A percentile compares a stretch with the other conserved stretches of the same genome.
Evolutionary conservation across 768 basidiomycete species (phyloP).

Genomic region (Suillus weaverae): DNA sequence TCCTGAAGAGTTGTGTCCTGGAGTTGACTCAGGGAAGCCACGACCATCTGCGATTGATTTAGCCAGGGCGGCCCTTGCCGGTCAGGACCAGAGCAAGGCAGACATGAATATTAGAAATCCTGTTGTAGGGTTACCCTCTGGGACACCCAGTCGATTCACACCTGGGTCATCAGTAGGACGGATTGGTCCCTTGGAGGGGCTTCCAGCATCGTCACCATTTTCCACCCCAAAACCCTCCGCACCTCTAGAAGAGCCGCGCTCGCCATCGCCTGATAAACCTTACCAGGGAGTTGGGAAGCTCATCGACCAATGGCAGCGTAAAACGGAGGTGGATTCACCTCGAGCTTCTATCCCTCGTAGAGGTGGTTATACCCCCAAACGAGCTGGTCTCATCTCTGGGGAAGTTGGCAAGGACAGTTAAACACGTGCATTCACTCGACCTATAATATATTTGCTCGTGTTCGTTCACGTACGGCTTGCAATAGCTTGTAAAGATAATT

Average conservation of each 20-base stretch:
- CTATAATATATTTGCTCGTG: neutral
- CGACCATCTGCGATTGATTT: constrained; percentile 15
- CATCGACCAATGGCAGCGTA: constrained; percentile 88
- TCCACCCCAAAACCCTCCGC: constrained; percentile 11
- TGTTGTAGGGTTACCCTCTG: constrained; percentile 23
- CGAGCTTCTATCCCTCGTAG: constrained; percentile 38
- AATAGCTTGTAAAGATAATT: neutral
- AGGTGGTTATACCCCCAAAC: constrained; percentile 39
- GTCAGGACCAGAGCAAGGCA: constrained; percentile 17
- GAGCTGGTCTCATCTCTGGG: constrained; percentile 35
- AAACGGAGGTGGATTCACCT: constrained; percentile 53
- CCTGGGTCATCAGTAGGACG: constrained; percentile 16
- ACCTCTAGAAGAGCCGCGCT: constrained; percentile 34
- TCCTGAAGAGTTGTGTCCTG: constrained; percentile 12
- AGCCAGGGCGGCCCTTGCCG: constrained; percentile 16
- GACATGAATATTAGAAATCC: constrained; percentile 19
- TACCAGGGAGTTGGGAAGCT: constrained; percentile 83
- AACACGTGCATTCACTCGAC: constrained; percentile 9
- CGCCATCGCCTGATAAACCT: constrained; percentile 73
- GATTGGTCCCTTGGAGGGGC: constrained; percentile 25
- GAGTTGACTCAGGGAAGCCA: constrained; percentile 20
- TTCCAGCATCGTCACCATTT: constrained; percentile 16
- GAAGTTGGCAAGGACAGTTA: constrained; percentile 21
- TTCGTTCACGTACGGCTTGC: neutral
- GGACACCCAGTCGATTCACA: constrained; percentile 22